Percentiles rank a stretch among this genome's conserved stretches.
These are phyloP conservation scores for Groenewaldozyma tartarivorans DNA, from an alignment of 805 yeast species.

Conservation along the genomic window DNA sequence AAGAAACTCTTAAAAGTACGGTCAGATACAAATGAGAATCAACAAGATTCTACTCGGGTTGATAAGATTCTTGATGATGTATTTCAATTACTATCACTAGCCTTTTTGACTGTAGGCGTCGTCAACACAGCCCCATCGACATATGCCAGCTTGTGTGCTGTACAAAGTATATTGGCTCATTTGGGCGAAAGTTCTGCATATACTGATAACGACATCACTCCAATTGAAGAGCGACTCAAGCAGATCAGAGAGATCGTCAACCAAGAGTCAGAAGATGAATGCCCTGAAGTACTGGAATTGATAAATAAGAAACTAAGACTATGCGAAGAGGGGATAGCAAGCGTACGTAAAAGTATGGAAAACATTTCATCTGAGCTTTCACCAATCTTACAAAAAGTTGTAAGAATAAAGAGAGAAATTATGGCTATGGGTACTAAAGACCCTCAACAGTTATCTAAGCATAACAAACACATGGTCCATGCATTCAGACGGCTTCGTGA, in stretches of 20 bases:
- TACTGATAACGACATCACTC: conserved; percentile 73
- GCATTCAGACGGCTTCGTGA: conserved; percentile 28
- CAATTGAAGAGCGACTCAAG: conserved; percentile 61
- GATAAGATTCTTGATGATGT: conserved; percentile 79
- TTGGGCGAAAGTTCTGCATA: conserved; percentile 65
- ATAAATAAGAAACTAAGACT: conserved; percentile 56
- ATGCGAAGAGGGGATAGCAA: conserved; percentile 48
- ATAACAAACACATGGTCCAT: conserved; percentile 21
- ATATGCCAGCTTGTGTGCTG: conserved; percentile 80
- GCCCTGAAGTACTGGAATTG: conserved; percentile 50
- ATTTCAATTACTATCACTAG: conserved; percentile 76
- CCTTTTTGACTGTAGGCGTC: conserved; percentile 86
- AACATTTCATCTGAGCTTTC: conserved; percentile 43
- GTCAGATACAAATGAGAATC: conserved; percentile 21
- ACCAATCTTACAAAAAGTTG: conserved; percentile 47
- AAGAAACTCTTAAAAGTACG: conserved; percentile 24
- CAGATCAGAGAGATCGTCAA: conserved; percentile 61
- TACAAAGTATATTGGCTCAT: conserved; percentile 74
- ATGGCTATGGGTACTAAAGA: conserved; percentile 39
- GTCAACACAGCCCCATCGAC: conserved; percentile 90
- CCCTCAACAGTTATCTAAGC: not conserved
- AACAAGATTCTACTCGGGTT: conserved; percentile 30
- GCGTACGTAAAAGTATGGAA: conserved; percentile 47
- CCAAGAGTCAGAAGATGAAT: conserved; percentile 27
- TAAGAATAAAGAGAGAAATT: conserved; percentile 53